Base-by-base conservation (phyloP, 768 basidiomycete species). In the Gyrodon lividus region DNA sequence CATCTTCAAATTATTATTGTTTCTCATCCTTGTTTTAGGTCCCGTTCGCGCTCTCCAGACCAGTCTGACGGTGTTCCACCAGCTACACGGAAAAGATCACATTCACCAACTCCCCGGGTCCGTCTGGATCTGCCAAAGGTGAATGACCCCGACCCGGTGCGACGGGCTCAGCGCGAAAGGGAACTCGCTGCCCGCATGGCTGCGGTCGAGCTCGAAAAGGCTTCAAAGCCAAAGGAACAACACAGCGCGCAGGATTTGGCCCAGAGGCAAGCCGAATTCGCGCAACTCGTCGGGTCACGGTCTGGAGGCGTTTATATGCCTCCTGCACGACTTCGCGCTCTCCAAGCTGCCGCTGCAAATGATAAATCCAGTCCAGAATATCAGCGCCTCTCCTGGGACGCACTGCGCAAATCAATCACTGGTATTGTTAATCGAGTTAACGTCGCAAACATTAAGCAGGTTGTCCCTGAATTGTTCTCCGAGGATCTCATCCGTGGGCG, bases 341-440 rank as follows among this genome's bases (percentile, higher is more conserved):
- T 99, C 70, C 93, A 95, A 61, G 86, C 65, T 14, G 92, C 92
- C 8, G 92, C 92, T 7, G 71, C 82, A 6, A 72, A 78, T 55
- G 92, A 97, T 76, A 95, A 95, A 74, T 75, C 77, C 42, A 88
- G 89, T 52, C 62, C 86, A 17, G 95, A 97, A 72, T 98, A 89
- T 70, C 97, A 99, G 70, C 81, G 97, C 9, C 72, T 99, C 52
- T 90, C 92, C 9, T 99, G 97, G 97, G 97, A 99, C 64, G 97
- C 97, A 2, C 74, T 99, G 53, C 86, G 95, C 66, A 99, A 99
- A 72, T 91, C 88, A 45, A 89, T 99, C 63, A 98, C 97, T 24
- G 97, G 97, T 92, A 88, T 98, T 60, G 96, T 98, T 78, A 99
- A 99, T 78, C 89, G 97, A 78, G 92, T 99, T 74, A 98, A 98